These are phyloP conservation scores for Austropuccinia psidii DNA, from an alignment of 1,284 basidiomycete species.

Conservation along the genomic window DNA sequence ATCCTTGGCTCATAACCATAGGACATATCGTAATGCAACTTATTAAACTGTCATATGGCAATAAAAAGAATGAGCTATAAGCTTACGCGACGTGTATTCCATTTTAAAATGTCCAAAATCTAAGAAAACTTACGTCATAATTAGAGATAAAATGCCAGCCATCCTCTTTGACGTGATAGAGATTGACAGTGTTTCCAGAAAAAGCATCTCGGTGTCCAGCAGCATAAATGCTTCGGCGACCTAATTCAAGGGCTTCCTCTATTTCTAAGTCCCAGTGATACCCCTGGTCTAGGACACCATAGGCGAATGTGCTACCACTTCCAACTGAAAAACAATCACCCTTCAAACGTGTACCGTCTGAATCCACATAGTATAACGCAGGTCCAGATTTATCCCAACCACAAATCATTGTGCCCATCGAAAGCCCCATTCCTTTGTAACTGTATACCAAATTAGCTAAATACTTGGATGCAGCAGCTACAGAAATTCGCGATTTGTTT, in stretches of 20 bases:
- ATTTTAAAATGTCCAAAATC: too few relatives aligned
- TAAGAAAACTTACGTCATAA: slow-evolving; percentile 29
- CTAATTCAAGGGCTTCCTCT: slow-evolving; percentile 91
- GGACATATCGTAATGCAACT: slow-evolving; percentile 36
- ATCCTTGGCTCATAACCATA: slow-evolving; percentile 31
- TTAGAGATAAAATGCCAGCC: slow-evolving; percentile 54
- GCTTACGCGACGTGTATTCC: too few relatives aligned
- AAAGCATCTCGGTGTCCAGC: slow-evolving; percentile 96
- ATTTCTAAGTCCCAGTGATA: slow-evolving; percentile 78
- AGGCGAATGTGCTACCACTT: slow-evolving; percentile 95
- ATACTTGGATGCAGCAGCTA: slow-evolving; percentile 96
- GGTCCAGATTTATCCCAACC: slow-evolving; percentile 99
- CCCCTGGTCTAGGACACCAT: slow-evolving; percentile 89
- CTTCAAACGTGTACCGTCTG: slow-evolving; percentile 88
- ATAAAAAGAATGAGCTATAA: not conserved
- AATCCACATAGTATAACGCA: slow-evolving; percentile 97
- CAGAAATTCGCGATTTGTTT: slow-evolving; percentile 95
- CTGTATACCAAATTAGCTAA: slow-evolving; percentile 93
- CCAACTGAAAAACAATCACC: slow-evolving; percentile 97
- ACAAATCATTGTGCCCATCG: slow-evolving; percentile 99
- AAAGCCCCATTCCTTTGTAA: slow-evolving; percentile 98
- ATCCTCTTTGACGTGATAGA: slow-evolving; percentile 88
- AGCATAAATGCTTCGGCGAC: slow-evolving; percentile 87
- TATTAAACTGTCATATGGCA: slow-evolving; percentile 23
- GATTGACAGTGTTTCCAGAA: slow-evolving; percentile 92